These are phyloP conservation scores for Pseudocercospora fuligena DNA, from an alignment of 2,329 filamentous ascomycete genomes.

Conservation along the genomic window DNA sequence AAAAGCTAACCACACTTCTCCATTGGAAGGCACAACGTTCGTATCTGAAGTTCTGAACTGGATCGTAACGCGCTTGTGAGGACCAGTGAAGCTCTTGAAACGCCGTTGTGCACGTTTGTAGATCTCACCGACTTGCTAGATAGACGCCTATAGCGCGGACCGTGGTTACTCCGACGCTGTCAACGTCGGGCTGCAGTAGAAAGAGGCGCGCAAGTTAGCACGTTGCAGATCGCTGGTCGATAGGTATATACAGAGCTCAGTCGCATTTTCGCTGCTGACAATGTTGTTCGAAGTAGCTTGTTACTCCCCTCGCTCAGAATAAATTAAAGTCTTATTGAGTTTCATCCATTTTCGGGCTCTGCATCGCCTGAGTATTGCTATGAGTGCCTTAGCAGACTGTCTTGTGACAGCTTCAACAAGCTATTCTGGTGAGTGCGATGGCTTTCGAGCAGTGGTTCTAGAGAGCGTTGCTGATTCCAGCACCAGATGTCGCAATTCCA, in stretches of 20 bases:
- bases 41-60: not conserved
- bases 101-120: not conserved
- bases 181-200: not conserved
- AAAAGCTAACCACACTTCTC: not conserved
- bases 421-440: not conserved
- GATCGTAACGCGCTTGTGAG: not conserved
- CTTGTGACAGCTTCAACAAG: slow-evolving; percentile 2
- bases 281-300: no score
- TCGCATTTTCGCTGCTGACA: not conserved
- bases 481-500: slow-evolving; percentile 22
- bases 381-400: not conserved
- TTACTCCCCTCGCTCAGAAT: no score
- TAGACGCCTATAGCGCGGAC: slow-evolving; percentile 5
- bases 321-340: no score
- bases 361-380: no score
- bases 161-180: not conserved
- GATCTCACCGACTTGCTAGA: slow-evolving; percentile 6
- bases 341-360: not conserved
- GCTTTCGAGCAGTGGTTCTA: not conserved
- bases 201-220: not conserved
- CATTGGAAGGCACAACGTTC: not conserved
- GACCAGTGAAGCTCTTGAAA: no score
- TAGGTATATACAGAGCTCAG: not conserved
- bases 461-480: not conserved
- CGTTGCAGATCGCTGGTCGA: not conserved